These are phyloP conservation scores for Capsella bursapastoris DNA, from an alignment of 345 rosid species.

Conservation along the genomic window DNA sequence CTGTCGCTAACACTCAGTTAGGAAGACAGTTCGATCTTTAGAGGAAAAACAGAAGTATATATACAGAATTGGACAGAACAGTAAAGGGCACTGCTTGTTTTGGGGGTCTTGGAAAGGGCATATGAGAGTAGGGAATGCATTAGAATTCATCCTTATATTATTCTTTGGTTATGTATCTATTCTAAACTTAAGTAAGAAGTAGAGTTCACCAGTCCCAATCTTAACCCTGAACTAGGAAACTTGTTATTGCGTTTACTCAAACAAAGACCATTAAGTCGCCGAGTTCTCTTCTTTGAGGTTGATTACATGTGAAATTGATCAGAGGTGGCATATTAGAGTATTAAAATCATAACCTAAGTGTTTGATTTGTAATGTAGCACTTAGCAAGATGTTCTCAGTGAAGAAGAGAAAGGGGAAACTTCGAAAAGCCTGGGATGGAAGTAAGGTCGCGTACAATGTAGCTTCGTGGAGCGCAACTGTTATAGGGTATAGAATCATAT, in stretches of 20 bases:
- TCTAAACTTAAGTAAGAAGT: not conserved
- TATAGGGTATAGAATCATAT: constrained; percentile 58
- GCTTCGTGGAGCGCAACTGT: constrained; percentile 98
- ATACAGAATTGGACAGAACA: not conserved
- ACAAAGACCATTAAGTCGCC: not conserved
- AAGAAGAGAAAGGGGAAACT: constrained; percentile 84
- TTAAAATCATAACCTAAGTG: not conserved
- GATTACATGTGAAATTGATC: not conserved
- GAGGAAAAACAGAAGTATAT: not conserved
- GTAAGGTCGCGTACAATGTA: constrained; percentile 80
- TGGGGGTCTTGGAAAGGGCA: not conserved
- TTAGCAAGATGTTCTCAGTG: constrained; percentile 75
- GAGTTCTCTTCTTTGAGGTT: not conserved
- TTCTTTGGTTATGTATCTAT: not conserved
- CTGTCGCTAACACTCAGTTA: not conserved
- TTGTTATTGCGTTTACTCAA: not conserved
- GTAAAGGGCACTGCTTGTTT: not conserved
- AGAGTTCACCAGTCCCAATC: not conserved
- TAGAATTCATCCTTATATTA: not conserved
- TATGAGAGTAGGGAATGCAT: not conserved
- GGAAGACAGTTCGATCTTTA: not conserved
- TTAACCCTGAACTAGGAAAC: not conserved
- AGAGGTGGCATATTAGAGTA: not conserved
- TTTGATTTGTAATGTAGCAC: constrained; percentile 53
- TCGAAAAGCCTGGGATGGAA: constrained; percentile 93